Evolutionary conservation across 2,329 filamentous ascomycete genomes (phyloP), one percentile per base, ranked within the genome.

Genomic region (Diplodia scrobiculata): DNA sequence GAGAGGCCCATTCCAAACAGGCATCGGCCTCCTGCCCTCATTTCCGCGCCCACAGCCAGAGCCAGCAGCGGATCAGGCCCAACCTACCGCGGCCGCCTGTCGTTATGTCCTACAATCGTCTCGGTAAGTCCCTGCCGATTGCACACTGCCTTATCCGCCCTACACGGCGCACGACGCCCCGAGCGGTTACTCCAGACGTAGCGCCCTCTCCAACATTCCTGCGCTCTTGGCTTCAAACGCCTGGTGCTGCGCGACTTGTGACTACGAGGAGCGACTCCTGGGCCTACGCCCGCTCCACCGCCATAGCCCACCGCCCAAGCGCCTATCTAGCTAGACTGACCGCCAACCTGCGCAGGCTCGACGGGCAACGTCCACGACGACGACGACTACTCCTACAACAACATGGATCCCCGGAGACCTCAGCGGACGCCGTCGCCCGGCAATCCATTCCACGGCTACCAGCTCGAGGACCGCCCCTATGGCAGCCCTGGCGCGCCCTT

Each of bases 401-500:
- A 45, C 65, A 82, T 87, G 83, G 81, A 86, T 71, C 83, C 84
- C 66, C 84, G 82, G 71, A 83, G 76, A 70, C 73, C 76, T 62
- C 75, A 82, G 76, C 86, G 89, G 71, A 87, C 90, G 66, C 91
- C 91, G 63, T 95, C 91, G 54, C 91, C 91, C 38, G 89, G 87
- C 58, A 89, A 91, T 70, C 90, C 89, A 32, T 80, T 89, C 17
- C 86, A 89, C 71, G 86, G 88, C 70, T 96, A 97, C 77, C 91
- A 96, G 75, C 84, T 96, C 54, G 89, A 95, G 52, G 91, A 96
- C 76, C 86, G 88, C 70, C 87, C 88, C 9, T 93, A 91, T 48
- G 36, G 48, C 75, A 72, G 78, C 70, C 77, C 41, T 45, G 41
- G 41, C 41, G 41, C 80, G 55, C 87, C 87, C 68, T 81, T 93